A percentile compares a stretch with the other conserved stretches of the same genome.
These are phyloP conservation scores for Zalaria obscura DNA, from an alignment of 2,329 filamentous ascomycete genomes.

Conservation along the genomic window DNA sequence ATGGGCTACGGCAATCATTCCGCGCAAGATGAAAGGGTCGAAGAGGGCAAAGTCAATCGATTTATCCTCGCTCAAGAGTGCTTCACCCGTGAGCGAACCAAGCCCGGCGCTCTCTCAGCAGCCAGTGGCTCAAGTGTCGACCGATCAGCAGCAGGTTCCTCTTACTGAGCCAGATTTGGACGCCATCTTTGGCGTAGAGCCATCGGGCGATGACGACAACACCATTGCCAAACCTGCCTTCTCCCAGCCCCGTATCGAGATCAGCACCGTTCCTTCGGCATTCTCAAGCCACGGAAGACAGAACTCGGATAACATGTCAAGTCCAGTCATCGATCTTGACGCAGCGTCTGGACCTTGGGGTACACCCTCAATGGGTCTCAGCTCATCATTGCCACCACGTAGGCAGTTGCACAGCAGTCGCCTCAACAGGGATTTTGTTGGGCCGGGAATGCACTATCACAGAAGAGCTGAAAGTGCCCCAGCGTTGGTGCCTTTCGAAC, in stretches of 20 bases:
- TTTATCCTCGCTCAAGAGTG: background rate
- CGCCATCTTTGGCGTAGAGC: slow-evolving; percentile 6
- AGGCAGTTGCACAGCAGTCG: slow-evolving; percentile 65
- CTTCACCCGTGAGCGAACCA: background rate
- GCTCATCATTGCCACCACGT: slow-evolving; percentile 31
- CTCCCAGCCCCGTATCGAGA: background rate
- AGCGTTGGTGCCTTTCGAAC: slow-evolving; percentile 62
- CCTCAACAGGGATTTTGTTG: slow-evolving; percentile 52
- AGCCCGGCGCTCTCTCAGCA: background rate
- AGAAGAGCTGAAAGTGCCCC: slow-evolving; percentile 68
- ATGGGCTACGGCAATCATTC: slow-evolving; percentile 39
- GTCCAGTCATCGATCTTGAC: slow-evolving; percentile 83
- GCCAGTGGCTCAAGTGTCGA: background rate
- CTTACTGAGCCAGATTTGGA: slow-evolving; percentile 7
- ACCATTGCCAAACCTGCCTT: background rate
- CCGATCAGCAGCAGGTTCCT: background rate
- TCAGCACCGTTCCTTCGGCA: background rate
- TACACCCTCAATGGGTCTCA: slow-evolving; percentile 55
- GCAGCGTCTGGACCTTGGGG: slow-evolving; percentile 87
- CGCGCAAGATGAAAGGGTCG: slow-evolving; percentile 7
- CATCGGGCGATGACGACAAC: slow-evolving; percentile 5
- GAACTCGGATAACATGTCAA: slow-evolving; percentile 23
- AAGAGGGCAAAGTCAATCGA: slow-evolving; percentile 4
- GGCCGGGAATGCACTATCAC: slow-evolving; percentile 61
- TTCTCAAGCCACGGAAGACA: background rate